Percentiles rank a stretch among this genome's conserved stretches.
Evolutionary conservation across 106 monocot species (phyloP).

Genomic region (Gastrodia elata): DNA sequence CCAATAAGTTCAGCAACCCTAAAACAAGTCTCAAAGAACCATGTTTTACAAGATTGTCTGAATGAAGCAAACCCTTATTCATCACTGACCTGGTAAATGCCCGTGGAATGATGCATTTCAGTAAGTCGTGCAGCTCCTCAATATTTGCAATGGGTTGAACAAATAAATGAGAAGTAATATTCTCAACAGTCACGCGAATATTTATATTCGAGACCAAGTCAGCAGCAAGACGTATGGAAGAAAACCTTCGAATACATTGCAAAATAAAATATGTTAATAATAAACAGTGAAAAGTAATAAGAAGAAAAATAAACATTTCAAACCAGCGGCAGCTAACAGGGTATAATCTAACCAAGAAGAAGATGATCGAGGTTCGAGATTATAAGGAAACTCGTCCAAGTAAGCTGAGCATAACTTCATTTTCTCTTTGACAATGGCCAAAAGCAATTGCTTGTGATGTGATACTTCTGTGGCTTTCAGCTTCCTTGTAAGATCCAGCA

Average conservation of each 20-base stretch:
- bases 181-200: slow-evolving; percentile 12
- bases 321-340: neutral
- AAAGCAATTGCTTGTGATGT: slow-evolving; percentile 60
- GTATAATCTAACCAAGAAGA: slow-evolving; percentile 59
- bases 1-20: slow-evolving; percentile 61
- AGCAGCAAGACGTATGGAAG: slow-evolving; percentile 72
- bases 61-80: slow-evolving; percentile 81
- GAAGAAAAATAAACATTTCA: neutral
- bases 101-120: slow-evolving; percentile 68
- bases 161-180: slow-evolving; percentile 13
- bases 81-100: slow-evolving; percentile 51
- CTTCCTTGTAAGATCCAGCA: slow-evolving; percentile 87
- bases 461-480: slow-evolving; percentile 58
- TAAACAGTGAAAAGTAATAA: slow-evolving; percentile 8
- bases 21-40: slow-evolving; percentile 59
- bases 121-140: slow-evolving; percentile 29
- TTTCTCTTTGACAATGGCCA: slow-evolving; percentile 51
- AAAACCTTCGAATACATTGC: slow-evolving; percentile 60
- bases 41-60: slow-evolving; percentile 62
- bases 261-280: neutral
- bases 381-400: slow-evolving; percentile 75
- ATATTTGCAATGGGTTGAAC: slow-evolving; percentile 11
- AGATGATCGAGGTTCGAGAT: slow-evolving; percentile 56
- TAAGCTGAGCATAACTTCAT: slow-evolving; percentile 60
- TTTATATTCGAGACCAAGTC: slow-evolving; percentile 62